These are phyloP conservation scores for Stagonosporopsis chrysanthemi DNA, from an alignment of 2,329 filamentous ascomycete genomes.

Conservation along the genomic window DNA sequence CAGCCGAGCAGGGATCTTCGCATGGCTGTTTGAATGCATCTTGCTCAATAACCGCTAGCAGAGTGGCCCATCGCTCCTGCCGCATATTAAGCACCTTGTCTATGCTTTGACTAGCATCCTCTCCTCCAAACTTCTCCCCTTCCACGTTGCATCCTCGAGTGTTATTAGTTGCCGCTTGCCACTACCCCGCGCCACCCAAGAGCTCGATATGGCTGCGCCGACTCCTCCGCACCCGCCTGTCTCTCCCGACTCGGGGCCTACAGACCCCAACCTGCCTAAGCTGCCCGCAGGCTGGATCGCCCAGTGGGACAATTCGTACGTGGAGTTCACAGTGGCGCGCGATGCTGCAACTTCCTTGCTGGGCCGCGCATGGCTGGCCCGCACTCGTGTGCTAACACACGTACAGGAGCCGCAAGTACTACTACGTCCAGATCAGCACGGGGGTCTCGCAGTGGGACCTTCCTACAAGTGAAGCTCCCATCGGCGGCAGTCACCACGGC, in stretches of 20 bases:
- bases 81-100: slow-evolving; percentile 14
- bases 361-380: slow-evolving; percentile 21
- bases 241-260: slow-evolving; percentile 51
- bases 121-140: neutral
- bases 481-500: slow-evolving; percentile 62
- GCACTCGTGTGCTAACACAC: slow-evolving; percentile 32
- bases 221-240: slow-evolving; percentile 48
- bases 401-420: slow-evolving; percentile 50
- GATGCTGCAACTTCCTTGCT: slow-evolving; percentile 22
- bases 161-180: slow-evolving; percentile 13
- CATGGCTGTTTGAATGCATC: slow-evolving; percentile 20
- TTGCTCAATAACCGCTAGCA: slow-evolving; percentile 29
- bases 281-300: slow-evolving; percentile 51
- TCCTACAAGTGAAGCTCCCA: slow-evolving; percentile 69
- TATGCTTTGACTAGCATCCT: slow-evolving; percentile 3
- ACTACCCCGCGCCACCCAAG: slow-evolving; percentile 8
- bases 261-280: slow-evolving; percentile 48
- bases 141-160: neutral
- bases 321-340: neutral
- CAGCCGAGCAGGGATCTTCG: slow-evolving; percentile 15
- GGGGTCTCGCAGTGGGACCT: slow-evolving; percentile 78
- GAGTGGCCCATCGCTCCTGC: slow-evolving; percentile 18
- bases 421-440: slow-evolving; percentile 72
- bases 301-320: slow-evolving; percentile 51
- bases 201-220: slow-evolving; percentile 42